Percentiles rank a stretch among this genome's conserved stretches.
Conservation (phyloP, 306 rosid species). For the Ziziphus jujuba region DNA sequence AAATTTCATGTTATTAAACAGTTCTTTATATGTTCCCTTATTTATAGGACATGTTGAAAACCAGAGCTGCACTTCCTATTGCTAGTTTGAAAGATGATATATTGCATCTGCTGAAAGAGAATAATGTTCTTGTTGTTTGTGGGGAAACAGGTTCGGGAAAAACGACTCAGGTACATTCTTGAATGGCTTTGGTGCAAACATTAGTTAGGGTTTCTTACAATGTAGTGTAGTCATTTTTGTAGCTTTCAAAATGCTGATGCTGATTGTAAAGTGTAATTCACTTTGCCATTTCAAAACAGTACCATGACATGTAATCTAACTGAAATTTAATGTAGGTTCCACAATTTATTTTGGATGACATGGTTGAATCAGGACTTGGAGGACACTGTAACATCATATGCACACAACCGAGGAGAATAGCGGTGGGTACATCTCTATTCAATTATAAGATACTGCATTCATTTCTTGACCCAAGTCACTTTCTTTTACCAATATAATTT, state of each 20-base stretch:
- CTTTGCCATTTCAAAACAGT: neutral
- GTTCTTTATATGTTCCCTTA: constrained; percentile 19
- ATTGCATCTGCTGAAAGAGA: constrained; percentile 66
- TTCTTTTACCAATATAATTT: too few species aligned
- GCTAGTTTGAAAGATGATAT: constrained; percentile 65
- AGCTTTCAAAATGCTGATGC: constrained; percentile 19
- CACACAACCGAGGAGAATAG: constrained; percentile 98
- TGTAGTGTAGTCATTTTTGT: constrained; percentile 3
- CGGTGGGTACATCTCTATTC: constrained; percentile 50
- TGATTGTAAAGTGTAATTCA: neutral
- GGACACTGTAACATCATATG: constrained; percentile 82
- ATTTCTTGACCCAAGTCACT: too few species aligned
- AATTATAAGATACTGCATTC: constrained; percentile 6
- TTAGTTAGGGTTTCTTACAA: constrained; percentile 1
- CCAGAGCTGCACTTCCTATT: constrained; percentile 83
- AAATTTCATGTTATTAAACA: neutral
- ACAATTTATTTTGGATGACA: constrained; percentile 90
- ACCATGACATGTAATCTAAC: neutral
- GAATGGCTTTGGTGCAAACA: constrained; percentile 7
- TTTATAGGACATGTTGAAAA: constrained; percentile 76
- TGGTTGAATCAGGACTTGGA: constrained; percentile 76
- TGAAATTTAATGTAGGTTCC: constrained; percentile 68
- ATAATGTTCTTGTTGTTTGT: constrained; percentile 82
- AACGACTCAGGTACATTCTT: constrained; percentile 83
- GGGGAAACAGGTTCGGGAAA: constrained; percentile 99